These are phyloP conservation scores for Plasmodium berghei DNA, from an alignment of 169 alveolate species.

Conservation along the genomic window DNA sequence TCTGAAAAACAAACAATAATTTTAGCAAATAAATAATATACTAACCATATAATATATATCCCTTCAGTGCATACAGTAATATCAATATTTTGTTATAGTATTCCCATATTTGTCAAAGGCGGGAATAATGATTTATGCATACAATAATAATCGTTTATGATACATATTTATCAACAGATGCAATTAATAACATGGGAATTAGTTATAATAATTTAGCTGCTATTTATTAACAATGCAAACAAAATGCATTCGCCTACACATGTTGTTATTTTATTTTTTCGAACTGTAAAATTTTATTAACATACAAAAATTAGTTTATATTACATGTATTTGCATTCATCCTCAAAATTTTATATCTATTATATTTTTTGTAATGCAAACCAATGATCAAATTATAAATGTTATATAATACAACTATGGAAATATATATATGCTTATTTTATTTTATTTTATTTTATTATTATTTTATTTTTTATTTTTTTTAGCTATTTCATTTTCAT, in stretches of 20 bases:
- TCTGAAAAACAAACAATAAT: too few species aligned
- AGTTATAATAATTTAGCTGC: background rate
- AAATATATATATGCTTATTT: background rate
- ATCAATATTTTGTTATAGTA: background rate
- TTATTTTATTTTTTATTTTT: conserved; percentile 13
- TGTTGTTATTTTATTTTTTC: conserved; percentile 2
- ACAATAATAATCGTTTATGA: conserved; percentile 10
- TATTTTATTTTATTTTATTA: conserved; percentile 3
- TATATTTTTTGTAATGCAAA: background rate
- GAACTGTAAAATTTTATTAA: background rate
- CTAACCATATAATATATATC: too few species aligned
- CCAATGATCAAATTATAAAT: background rate
- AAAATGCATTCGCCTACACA: background rate
- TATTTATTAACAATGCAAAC: background rate
- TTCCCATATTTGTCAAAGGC: background rate
- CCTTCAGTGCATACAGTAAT: conserved; percentile 5
- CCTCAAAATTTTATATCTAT: background rate
- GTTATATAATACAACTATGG: background rate
- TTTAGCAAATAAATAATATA: too few species aligned
- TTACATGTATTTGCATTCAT: background rate
- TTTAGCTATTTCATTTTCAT: conserved; percentile 8
- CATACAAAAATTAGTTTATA: background rate
- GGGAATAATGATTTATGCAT: conserved; percentile 7
- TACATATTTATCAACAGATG: conserved; percentile 14
- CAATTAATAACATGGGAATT: conserved; percentile 9